Evolutionary conservation across 2,329 filamentous ascomycete species (phyloP), one percentile per base, ranked within the genome.

Genomic region (Mycosphaerella sp.): DNA sequence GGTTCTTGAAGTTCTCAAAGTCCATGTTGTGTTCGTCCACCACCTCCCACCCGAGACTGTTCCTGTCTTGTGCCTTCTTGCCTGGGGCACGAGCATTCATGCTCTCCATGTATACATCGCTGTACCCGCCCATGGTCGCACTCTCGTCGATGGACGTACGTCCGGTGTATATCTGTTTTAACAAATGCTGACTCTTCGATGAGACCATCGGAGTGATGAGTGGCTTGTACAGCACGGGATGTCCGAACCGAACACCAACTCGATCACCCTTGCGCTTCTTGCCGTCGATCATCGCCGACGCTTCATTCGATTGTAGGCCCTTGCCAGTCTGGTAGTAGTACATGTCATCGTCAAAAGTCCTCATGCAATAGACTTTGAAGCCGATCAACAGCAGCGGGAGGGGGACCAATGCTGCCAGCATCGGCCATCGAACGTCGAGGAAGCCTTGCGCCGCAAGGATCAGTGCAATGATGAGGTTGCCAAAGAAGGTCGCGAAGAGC

Each of bases 181-280:
- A 79, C 40, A 93, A 79, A 55, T 93, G 90, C 65, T 93, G 88
- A 2, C 89, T 89, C 71, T 87, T 95, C 51, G 89, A 86, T 64
- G 95, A 86, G 3, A 97, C 92, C 91, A 97, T 96, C 2, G 92
- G 92, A 0, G 90, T 95, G 63, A 92, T 91, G 17, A 97, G 78
- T 3, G 87, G 86, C 70, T 87, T 87, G 75, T 93, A 95, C 12
- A 97, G 78, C 4, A 88, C 90, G 1, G 92, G 93, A 68, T 98
- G 89, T 1, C 90, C 91, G 67, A 96, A 98, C 26, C 87, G 81
- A 23, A 83, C 83, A 56, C 81, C 86, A 52, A 90, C 80, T 64
- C 81, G 86, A 70, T 86, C 90, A 67, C 79, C 81, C 36, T 68
- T 70, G 40, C 72, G 67, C 11, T 67, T 66, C 50, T 76, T 74